Evolutionary conservation across 768 basidiomycete species (phyloP).

Genomic region (Lentinula raphanica): DNA sequence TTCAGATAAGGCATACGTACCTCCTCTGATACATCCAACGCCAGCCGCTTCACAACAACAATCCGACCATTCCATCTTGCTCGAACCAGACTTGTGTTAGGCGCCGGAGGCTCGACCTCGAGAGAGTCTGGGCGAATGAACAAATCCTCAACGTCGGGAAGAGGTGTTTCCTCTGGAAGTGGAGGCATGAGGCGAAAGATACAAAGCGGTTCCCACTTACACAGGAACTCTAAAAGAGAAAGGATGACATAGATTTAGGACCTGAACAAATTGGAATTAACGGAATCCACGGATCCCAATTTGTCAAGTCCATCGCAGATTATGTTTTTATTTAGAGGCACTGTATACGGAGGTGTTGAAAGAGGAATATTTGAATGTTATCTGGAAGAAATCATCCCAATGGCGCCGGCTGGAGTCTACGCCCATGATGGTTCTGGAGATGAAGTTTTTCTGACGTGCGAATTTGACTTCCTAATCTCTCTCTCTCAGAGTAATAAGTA

Average conservation of each 20-base stretch:
- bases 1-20: background rate
- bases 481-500: no score
- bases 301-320: background rate
- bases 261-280: background rate
- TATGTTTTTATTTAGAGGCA: background rate
- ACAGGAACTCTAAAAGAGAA: background rate
- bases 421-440: no score
- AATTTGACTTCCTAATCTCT: no score
- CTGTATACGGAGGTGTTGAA: background rate
- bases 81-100: background rate
- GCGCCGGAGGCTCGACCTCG: background rate
- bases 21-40: slow-evolving; percentile 1
- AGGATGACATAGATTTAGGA: background rate
- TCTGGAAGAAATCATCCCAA: background rate
- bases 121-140: background rate
- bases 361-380: background rate
- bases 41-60: slow-evolving; percentile 4
- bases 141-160: background rate
- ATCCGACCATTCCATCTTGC: slow-evolving; percentile 2
- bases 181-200: background rate
- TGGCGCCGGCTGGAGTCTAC: no score
- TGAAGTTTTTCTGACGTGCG: no score
- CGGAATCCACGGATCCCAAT: background rate
- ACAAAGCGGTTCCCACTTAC: background rate
- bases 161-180: background rate